phyloP scores from a whole-genome alignment of 306 rosid species.

The barrel medic (Medicago truncatula) region MtrunA17r5.0-ANR NC_053044.1:41151501-41152000 shows the following conservation, averaged over 20 bases:
- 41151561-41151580: neutral
- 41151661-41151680: slow-evolving; percentile 11
- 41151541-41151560: neutral
- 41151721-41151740: slow-evolving; percentile 25
- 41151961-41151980: slow-evolving; percentile 11
- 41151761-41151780: neutral
- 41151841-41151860: slow-evolving; percentile 74
- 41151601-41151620: neutral
- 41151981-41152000: slow-evolving; percentile 14
- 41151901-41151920: slow-evolving; percentile 26
- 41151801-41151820: slow-evolving; percentile 30
- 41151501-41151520: neutral
- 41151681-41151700: slow-evolving; percentile 26
- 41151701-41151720: slow-evolving; percentile 18
- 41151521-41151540: neutral
- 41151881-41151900: slow-evolving; percentile 70
- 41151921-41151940: slow-evolving; percentile 22
- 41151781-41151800: neutral
- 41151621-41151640: slow-evolving; percentile 17
- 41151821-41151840: slow-evolving; percentile 3
- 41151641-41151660: neutral
- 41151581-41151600: neutral
- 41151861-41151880: slow-evolving; percentile 73
- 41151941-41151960: slow-evolving; percentile 4
- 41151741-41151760: slow-evolving; percentile 25